phyloP scores from a whole-genome alignment of 129 eudicot genomes.

The Saposhnikovia divaricata region DNA sequence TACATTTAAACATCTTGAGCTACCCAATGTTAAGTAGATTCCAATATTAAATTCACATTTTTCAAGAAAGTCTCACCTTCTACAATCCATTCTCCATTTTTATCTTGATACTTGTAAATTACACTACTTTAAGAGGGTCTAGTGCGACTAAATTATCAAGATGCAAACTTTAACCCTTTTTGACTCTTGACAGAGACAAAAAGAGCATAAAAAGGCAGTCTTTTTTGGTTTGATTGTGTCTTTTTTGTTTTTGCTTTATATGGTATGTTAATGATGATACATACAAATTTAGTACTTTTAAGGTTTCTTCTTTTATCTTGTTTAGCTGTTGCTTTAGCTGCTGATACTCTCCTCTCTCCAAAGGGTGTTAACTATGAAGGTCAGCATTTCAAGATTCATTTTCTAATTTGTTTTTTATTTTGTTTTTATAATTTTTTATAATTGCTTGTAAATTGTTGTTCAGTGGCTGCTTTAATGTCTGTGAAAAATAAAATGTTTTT shows the following conservation, averaged over 20 bases:
- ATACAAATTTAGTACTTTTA: conserved; percentile 18
- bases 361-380: conserved; percentile 98
- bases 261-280: conserved; percentile 12
- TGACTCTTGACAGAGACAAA: not conserved
- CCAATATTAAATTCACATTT: not conserved
- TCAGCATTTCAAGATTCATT: conserved; percentile 12
- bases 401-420: not conserved
- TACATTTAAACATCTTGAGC: not conserved
- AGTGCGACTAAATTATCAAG: not conserved
- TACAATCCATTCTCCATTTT: not conserved
- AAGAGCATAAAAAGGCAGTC: not conserved
- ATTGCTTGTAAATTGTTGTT: not conserved
- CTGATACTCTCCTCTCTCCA: conserved; percentile 75
- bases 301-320: conserved; percentile 31
- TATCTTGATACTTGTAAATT: no score
- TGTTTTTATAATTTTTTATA: not conserved
- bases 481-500: conserved; percentile 55
- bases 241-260: not conserved
- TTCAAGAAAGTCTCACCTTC: not conserved
- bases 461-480: conserved; percentile 98
- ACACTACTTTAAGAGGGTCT: no score
- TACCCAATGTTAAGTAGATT: conserved; percentile 14
- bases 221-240: not conserved
- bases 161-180: not conserved
- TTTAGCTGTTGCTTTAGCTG: conserved; percentile 29